phyloP scores from a whole-genome alignment of 164 flowering plant genomes.

The Buxus sempervirens region DNA sequence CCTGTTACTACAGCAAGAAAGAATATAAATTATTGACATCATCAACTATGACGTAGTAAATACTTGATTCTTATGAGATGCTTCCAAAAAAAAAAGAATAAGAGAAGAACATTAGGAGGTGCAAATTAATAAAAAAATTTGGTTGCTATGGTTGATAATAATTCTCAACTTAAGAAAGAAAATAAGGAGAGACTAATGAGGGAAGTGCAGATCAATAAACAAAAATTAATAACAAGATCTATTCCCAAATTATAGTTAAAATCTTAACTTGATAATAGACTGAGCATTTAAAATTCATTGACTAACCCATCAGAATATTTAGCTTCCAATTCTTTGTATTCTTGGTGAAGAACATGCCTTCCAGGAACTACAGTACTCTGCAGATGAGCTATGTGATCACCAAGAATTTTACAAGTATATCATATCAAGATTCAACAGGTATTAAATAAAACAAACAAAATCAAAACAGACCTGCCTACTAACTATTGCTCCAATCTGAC shows the following conservation, averaged over 20 bases:
- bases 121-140: no score
- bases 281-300: background rate
- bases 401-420: background rate
- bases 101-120: no score
- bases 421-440: background rate
- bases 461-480: constrained; percentile 63
- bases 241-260: no score
- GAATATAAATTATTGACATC: no score
- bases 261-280: background rate
- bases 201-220: no score
- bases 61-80: background rate
- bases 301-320: constrained; percentile 77
- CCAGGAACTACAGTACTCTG: constrained; percentile 86
- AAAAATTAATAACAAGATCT: background rate
- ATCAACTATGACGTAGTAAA: background rate
- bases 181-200: background rate
- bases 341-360: constrained; percentile 55
- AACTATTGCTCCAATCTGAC: constrained; percentile 88
- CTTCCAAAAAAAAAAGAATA: no score
- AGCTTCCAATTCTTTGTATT: constrained; percentile 63
- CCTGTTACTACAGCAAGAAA: background rate
- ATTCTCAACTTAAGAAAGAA: no score
- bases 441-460: background rate
- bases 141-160: no score
- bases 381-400: constrained; percentile 5